Percentiles rank a stretch among this genome's conserved stretches.
Conservation (phyloP, 2,329 filamentous ascomycete genomes). For the Cadophora malorum region DNA sequence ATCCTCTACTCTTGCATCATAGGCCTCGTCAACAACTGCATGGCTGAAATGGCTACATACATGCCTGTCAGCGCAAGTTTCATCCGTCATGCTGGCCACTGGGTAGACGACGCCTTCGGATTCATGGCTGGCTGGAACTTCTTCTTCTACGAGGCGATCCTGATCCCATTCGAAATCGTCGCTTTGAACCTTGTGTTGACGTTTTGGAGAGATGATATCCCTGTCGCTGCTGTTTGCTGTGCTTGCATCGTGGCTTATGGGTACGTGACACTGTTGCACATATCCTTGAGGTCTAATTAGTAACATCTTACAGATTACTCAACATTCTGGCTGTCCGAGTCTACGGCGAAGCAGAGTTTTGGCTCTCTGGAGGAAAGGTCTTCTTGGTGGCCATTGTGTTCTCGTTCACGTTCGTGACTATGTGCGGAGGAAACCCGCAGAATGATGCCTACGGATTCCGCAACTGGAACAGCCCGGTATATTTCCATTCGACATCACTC, state of each 20-base stretch:
- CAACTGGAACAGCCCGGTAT: slow-evolving; percentile 52
- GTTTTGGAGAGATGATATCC: slow-evolving; percentile 21
- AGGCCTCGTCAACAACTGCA: slow-evolving; percentile 19
- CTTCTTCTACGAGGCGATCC: slow-evolving; percentile 19
- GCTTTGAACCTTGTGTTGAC: slow-evolving; percentile 17
- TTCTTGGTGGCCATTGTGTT: slow-evolving; percentile 60
- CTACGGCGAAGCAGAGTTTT: slow-evolving; percentile 81
- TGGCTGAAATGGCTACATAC: slow-evolving; percentile 40
- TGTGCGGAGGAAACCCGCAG: slow-evolving; percentile 67
- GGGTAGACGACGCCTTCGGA: slow-evolving; percentile 22
- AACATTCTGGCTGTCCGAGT: slow-evolving; percentile 60
- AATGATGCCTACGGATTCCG: slow-evolving; percentile 62
- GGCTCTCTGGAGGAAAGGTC: slow-evolving; percentile 67
- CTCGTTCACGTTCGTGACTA: slow-evolving; percentile 65
- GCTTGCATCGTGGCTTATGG: slow-evolving; percentile 18
- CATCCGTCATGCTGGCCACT: slow-evolving; percentile 19
- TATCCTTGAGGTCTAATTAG: too few relatives aligned
- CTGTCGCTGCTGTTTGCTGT: slow-evolving; percentile 18
- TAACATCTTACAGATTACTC: background rate
- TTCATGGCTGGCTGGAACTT: slow-evolving; percentile 24
- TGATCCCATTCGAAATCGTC: slow-evolving; percentile 42
- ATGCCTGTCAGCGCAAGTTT: slow-evolving; percentile 21
- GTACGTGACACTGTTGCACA: background rate
- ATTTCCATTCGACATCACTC: slow-evolving; percentile 53
- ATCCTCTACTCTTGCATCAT: slow-evolving; percentile 20